Evolutionary conservation across 2,329 filamentous ascomycete genomes (phyloP).

Genomic region (Talaromyces sp.): DNA sequence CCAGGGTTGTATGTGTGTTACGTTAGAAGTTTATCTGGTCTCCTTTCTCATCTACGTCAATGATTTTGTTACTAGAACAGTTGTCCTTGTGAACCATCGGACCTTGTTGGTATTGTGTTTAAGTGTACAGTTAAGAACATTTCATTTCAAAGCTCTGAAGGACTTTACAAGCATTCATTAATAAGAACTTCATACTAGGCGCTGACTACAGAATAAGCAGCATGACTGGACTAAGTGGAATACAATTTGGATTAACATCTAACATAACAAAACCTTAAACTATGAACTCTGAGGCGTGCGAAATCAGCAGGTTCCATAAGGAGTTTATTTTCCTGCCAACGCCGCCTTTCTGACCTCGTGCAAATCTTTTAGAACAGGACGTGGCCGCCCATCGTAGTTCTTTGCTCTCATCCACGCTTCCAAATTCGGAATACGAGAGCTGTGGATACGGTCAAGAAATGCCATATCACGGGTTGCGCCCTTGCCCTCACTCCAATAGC

Average conservation of each 20-base stretch:
- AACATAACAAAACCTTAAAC: background rate
- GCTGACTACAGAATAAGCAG: background rate
- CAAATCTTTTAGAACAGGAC: conserved; percentile 11
- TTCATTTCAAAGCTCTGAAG: too few species aligned
- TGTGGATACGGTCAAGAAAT: conserved; percentile 8
- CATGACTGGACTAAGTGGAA: background rate
- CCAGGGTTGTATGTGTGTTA: background rate
- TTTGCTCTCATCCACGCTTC: conserved; percentile 16
- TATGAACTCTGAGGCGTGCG: too few species aligned
- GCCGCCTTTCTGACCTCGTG: conserved; percentile 1
- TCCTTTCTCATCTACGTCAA: too few species aligned
- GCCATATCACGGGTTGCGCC: conserved; percentile 15
- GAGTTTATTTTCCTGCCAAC: background rate
- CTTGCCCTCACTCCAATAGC: conserved; percentile 15
- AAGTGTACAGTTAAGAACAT: too few species aligned
- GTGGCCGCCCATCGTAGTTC: conserved; percentile 11
- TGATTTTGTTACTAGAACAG: too few species aligned
- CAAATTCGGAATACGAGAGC: conserved; percentile 7
- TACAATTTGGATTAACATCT: background rate
- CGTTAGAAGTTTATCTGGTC: background rate
- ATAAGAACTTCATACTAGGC: too few species aligned
- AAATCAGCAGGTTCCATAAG: background rate
- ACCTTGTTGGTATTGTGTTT: too few species aligned
- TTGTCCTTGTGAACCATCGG: too few species aligned
- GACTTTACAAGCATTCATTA: too few species aligned